These are phyloP conservation scores for Malus orientalis DNA, from an alignment of 306 rosid species.

Conservation along the genomic window DNA sequence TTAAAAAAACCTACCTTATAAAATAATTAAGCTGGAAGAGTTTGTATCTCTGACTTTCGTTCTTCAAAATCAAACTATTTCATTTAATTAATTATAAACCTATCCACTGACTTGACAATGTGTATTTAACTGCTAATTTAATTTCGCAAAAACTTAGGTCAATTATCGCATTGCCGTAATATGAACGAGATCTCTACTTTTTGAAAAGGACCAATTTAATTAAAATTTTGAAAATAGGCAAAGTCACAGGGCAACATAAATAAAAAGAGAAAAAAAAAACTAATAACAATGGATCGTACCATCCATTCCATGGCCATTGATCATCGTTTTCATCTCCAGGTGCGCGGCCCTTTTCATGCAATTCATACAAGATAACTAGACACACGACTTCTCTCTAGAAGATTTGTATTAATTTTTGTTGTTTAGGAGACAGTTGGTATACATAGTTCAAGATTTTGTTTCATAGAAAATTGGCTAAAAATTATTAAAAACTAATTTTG, in stretches of 20 bases:
- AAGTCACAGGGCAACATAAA: background rate
- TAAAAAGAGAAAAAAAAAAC: background rate
- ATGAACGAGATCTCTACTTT: too few species aligned
- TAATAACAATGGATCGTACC: background rate
- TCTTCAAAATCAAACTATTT: background rate
- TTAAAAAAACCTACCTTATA: too few species aligned
- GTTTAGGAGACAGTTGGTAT: too few species aligned
- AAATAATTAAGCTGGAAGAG: too few species aligned
- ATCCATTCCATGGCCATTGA: background rate
- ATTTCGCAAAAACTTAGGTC: background rate
- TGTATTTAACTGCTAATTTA: background rate
- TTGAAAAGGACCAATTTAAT: background rate
- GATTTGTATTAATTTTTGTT: background rate
- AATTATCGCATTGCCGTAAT: background rate
- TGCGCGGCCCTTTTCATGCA: background rate
- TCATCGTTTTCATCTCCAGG: slow-evolving; percentile 8
- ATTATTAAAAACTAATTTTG: too few species aligned
- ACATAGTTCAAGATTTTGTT: too few species aligned
- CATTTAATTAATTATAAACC: background rate
- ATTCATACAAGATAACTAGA: background rate
- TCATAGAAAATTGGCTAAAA: too few species aligned
- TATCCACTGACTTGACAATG: background rate
- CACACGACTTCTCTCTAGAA: background rate
- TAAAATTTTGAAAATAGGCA: background rate
- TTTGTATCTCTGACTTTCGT: background rate